Conservation (phyloP, 345 rosid species). For the Corchorus capsularis region DNA sequence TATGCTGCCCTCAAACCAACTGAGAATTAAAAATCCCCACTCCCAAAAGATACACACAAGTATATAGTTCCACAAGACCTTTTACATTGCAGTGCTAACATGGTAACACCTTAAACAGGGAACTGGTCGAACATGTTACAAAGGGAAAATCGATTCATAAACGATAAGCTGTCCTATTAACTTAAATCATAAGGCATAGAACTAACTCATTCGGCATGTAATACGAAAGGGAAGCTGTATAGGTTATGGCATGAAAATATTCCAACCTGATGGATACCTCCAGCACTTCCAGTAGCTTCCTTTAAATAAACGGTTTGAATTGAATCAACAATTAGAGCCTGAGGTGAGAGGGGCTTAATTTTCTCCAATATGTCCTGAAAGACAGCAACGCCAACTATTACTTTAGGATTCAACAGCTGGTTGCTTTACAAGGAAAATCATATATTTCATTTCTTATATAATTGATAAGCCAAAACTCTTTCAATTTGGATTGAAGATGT, state of each 20-base stretch:
- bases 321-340: conserved; percentile 81
- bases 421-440: not conserved
- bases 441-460: conserved; percentile 1
- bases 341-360: conserved; percentile 63
- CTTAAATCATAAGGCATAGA: not conserved
- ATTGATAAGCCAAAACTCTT: not conserved
- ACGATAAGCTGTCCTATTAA: not conserved
- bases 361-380: conserved; percentile 77
- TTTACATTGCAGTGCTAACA: not conserved
- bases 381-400: conserved; percentile 17
- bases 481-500: not conserved
- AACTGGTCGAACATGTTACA: not conserved
- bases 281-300: conserved; percentile 85
- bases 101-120: conserved; percentile 5
- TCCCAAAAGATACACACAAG: not conserved
- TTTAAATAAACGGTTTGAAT: conserved; percentile 87
- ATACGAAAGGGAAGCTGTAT: conserved; percentile 1
- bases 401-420: conserved; percentile 9
- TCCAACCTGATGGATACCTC: conserved; percentile 80
- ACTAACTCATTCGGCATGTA: not conserved
- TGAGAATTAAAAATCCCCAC: not conserved
- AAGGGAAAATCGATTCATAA: not conserved
- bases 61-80: not conserved
- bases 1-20: not conserved
- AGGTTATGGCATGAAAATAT: conserved; percentile 5